Conservation (phyloP, 1,139 yeast genomes). For the Candida smagusa region DNA sequence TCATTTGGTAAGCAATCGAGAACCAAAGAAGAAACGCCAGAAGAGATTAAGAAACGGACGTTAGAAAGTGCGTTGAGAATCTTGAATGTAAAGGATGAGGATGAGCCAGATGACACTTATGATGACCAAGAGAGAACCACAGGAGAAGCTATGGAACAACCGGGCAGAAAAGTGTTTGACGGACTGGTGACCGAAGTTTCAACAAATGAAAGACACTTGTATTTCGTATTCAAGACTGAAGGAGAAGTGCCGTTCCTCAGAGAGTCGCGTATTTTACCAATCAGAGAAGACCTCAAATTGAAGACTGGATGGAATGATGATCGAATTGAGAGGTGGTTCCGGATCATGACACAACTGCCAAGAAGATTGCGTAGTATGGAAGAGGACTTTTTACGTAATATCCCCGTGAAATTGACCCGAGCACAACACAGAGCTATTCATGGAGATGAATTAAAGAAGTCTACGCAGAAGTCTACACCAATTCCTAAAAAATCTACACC, state of each 20-base stretch:
- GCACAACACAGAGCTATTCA: constrained; percentile 11
- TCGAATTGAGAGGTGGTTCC: constrained; percentile 91
- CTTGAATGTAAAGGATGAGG: constrained; percentile 71
- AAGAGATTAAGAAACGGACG: constrained; percentile 51
- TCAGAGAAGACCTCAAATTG: constrained; percentile 50
- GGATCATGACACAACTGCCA: constrained; percentile 68
- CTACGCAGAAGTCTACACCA: constrained; percentile 1
- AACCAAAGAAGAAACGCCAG: constrained; percentile 14
- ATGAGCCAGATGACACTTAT: constrained; percentile 82
- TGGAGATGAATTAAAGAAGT: not conserved
- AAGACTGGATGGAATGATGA: constrained; percentile 76
- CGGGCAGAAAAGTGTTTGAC: constrained; percentile 5
- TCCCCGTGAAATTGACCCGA: constrained; percentile 12
- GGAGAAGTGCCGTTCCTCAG: constrained; percentile 49
- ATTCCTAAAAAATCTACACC: constrained; percentile 6
- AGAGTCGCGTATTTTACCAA: constrained; percentile 47
- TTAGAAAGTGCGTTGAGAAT: constrained; percentile 61
- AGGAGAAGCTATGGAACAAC: constrained; percentile 23
- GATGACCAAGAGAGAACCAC: constrained; percentile 61
- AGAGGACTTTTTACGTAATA: constrained; percentile 47
- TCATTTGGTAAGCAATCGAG: constrained; percentile 23
- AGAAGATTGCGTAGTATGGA: constrained; percentile 58
- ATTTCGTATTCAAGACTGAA: constrained; percentile 52
- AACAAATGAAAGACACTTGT: constrained; percentile 50
- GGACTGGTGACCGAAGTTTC: constrained; percentile 11